Base-by-base conservation (phyloP, 495 filamentous ascomycete genomes). In the Neurospora discreta region DNA sequence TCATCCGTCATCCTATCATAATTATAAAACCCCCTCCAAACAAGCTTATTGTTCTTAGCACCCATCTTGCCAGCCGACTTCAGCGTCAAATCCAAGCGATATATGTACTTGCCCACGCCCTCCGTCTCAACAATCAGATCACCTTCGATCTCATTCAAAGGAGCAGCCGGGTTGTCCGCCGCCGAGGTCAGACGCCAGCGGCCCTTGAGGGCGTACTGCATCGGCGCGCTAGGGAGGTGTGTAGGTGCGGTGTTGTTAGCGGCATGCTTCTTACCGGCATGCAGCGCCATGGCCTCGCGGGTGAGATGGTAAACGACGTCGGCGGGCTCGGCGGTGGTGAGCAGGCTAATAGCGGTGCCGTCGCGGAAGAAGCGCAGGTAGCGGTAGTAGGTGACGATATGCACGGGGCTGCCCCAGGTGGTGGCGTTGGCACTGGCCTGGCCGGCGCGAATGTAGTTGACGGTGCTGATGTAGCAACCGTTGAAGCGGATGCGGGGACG, bases 311-410 rank as follows among this genome's bases (percentile, higher is more conserved):
- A 90, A 1, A 97, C 93, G 15, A 98, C 91, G 38, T 97, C 93
- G 36, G 87, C 82, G 0, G 95, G 95, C 80, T 97, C 92, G 38
- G 87, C 82, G 1, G 92, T 95, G 1, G 90, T 91, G 7, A 93
- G 84, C 10, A 99, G 83, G 52, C 88, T 91, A 39, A 98, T 87
- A 68, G 87, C 89, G 1, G 91, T 90, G 33, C 95, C 95, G 80
- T 98, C 91, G 26, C 93, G 91, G 83, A 96, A 97, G 81, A 98
- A 95, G 15, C 95, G 91, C 0, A 99, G 85, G 79, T 98, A 99
- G 43, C 95, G 92, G 83, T 95, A 98, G 81, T 98, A 99, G 0
- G 95, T 99, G 42, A 99, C 94, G 69, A 98, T 97, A 77, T 95
- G 94, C 23, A 98, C 91, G 15, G 96, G 95, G 26, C 88, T 90